Evolutionary conservation across 176 grass and related monocot genomes (phyloP).

Genomic region (Tillandsia fasciculata): DNA sequence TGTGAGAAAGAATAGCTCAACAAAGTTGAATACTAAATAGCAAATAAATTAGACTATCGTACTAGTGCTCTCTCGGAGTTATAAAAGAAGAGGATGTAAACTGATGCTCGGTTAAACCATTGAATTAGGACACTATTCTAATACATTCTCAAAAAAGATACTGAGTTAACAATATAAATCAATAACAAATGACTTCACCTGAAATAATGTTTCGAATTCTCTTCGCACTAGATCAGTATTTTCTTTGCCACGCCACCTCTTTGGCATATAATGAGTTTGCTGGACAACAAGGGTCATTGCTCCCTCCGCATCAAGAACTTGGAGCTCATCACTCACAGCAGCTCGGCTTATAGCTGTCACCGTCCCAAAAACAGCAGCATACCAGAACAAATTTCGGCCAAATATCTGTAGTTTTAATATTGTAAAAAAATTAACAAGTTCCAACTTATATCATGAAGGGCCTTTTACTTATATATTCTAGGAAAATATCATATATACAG

Average conservation of each 20-base stretch:
- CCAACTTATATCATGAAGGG: no score
- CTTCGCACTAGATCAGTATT: constrained; percentile 54
- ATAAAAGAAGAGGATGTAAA: no score
- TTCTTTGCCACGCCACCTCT: constrained; percentile 85
- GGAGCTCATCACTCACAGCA: constrained; percentile 83
- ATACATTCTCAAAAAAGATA: no score
- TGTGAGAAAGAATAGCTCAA: not conserved
- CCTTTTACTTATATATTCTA: no score
- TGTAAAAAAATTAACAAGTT: not conserved
- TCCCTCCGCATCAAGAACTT: constrained; percentile 89
- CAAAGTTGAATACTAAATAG: not conserved
- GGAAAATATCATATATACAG: no score
- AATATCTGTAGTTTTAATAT: constrained; percentile 44
- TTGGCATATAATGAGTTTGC: constrained; percentile 95
- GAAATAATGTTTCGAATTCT: constrained; percentile 92
- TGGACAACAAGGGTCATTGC: constrained; percentile 71
- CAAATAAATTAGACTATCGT: no score
- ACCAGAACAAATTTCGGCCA: constrained; percentile 95
- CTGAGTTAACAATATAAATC: not conserved
- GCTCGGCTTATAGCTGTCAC: constrained; percentile 92
- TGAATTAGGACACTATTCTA: no score
- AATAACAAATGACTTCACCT: constrained; percentile 27
- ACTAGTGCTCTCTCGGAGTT: no score
- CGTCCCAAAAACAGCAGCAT: constrained; percentile 91
- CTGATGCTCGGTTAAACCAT: no score